Evolutionary conservation across 2,329 filamentous ascomycete species (phyloP), one percentile per base, ranked within the genome.

Genomic region (Hypoxylon sp.): DNA sequence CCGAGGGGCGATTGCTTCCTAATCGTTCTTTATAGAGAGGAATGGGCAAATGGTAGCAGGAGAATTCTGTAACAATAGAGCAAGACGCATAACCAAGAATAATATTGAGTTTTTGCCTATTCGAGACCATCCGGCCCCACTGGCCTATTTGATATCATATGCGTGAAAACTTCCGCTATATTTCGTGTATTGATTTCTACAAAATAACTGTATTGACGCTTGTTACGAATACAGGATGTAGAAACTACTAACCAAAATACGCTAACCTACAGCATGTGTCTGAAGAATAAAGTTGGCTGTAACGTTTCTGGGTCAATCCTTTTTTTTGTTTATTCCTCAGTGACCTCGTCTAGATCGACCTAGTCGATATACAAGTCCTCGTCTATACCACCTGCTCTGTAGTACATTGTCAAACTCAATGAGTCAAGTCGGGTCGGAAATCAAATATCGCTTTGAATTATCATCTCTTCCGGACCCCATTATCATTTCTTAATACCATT

Each of bases 401-500:
- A 53, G 29, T 59, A 57, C 39, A 47, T 10, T 50, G 26, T 53
- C 29, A 31, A 31, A 31, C 29, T 31, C 29, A 31, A 31, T 31
- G 29, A 31, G 8, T 31, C 29, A 31, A 9, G 29, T 31, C 5
- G 6, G 29, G 29, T 31, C 29, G 29, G 29, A 31, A 31, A 31
- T 31, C 29, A 31, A 31, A 31, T 31, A 5, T 31, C 29, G 29
- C 29, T 31, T 31, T 9, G 29, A 31, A 31, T 31, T 31, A 9
- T 31, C 44, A 37, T 33, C 42, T 61, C 63, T 59, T 31, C 52
- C 50, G 24, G 39, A 44, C 35, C 48, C 57, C 35, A 55, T 51
- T 62, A 64, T 55, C 67, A 67, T 69, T 68, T 61, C 67, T 59
- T 52, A 62, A 55, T 65, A 59, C 69, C 65, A 59, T 42, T 53